A percentile compares a stretch with the other conserved stretches of the same genome.
phyloP scores from a whole-genome alignment of 2,329 filamentous ascomycete species.

The Penicillium sp. region DNA sequence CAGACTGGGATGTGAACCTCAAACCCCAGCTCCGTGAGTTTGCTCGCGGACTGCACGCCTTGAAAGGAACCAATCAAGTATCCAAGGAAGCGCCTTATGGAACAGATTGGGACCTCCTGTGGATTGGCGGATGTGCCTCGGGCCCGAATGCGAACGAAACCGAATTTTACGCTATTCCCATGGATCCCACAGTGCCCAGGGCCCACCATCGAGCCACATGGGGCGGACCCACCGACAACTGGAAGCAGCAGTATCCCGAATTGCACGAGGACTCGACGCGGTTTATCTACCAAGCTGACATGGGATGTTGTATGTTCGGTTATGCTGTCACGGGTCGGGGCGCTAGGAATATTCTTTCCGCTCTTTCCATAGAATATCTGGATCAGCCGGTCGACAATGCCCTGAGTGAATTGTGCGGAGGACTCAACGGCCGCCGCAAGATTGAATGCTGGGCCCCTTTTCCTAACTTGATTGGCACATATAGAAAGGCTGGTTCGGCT shows the following conservation, averaged over 20 bases:
- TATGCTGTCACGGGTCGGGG: conserved; percentile 42
- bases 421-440: conserved; percentile 28
- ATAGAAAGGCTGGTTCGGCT: conserved; percentile 40
- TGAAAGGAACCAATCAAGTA: conserved; percentile 29
- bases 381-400: conserved; percentile 45
- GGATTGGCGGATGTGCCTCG: conserved; percentile 50
- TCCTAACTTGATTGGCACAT: conserved; percentile 51
- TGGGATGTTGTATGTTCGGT: conserved; percentile 37
- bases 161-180: conserved; percentile 29
- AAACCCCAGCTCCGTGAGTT: conserved; percentile 49
- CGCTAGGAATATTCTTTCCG: conserved; percentile 39
- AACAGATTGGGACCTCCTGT: conserved; percentile 55
- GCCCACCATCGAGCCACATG: conserved; percentile 20
- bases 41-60: conserved; percentile 30
- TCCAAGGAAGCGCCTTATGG: conserved; percentile 47
- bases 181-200: conserved; percentile 31
- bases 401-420: conserved; percentile 50
- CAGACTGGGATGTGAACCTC: conserved; percentile 57
- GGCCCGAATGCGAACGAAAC: conserved; percentile 35
- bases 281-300: conserved; percentile 34
- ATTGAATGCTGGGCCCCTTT: conserved; percentile 42
- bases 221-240: conserved; percentile 20
- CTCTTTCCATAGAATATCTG: conserved; percentile 29
- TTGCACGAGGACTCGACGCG: conserved; percentile 35
- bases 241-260: conserved; percentile 18